Evolutionary conservation across 2,329 filamentous ascomycete species (phyloP).

Genomic region (Hortaea sp.): DNA sequence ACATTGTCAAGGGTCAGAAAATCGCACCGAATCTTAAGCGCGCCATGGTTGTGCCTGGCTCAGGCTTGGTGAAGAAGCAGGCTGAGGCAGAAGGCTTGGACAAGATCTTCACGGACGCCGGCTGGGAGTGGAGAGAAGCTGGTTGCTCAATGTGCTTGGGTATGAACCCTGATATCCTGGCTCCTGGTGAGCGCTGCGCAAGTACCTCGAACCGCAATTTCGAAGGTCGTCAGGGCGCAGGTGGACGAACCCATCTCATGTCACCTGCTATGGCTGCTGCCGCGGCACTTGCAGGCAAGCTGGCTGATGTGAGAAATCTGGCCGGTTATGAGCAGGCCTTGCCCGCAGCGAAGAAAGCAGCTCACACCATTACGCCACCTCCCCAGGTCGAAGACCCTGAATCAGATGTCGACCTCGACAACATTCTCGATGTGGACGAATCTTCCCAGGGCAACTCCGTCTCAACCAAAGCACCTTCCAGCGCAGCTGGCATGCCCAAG

Average conservation of each 20-base stretch:
- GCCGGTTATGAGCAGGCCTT: conserved; percentile 42
- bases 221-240: conserved; percentile 87
- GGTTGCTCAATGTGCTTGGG: conserved; percentile 98
- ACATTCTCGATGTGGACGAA: conserved; percentile 56
- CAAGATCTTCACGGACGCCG: conserved; percentile 81
- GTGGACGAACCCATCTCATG: conserved; percentile 87
- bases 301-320: conserved; percentile 81
- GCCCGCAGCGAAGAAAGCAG: conserved; percentile 37
- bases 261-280: conserved; percentile 95
- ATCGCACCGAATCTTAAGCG: conserved; percentile 81
- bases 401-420: conserved; percentile 54
- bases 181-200: conserved; percentile 85
- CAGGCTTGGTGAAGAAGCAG: conserved; percentile 83
- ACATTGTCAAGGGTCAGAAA: conserved; percentile 78
- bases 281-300: conserved; percentile 78
- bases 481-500: conserved; percentile 61
- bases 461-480: conserved; percentile 36
- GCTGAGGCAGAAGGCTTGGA: conserved; percentile 88
- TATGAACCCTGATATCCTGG: conserved; percentile 97
- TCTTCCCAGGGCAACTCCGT: conserved; percentile 56
- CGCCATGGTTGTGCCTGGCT: conserved; percentile 93
- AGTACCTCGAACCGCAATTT: conserved; percentile 97
- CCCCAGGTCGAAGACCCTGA: conserved; percentile 47
- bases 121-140: conserved; percentile 96
- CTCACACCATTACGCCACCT: conserved; percentile 49